Conservation (phyloP, 345 rosid species). For the Linum lewisii region DNA sequence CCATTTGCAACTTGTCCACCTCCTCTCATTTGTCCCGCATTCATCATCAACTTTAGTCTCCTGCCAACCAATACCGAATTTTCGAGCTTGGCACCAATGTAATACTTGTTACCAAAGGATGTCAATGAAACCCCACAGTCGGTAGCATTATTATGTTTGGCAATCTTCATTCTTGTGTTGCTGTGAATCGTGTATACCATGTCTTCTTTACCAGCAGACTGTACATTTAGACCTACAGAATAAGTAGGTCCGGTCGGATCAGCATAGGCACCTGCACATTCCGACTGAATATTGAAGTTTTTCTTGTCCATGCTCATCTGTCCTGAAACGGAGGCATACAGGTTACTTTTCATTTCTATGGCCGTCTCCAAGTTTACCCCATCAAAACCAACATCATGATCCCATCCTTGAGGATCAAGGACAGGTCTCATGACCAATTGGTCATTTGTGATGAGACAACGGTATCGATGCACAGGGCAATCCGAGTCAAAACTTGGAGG, state of each 20-base stretch:
- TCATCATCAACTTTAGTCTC: slow-evolving; percentile 51
- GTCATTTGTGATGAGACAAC: slow-evolving; percentile 44
- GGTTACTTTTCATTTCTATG: slow-evolving; percentile 35
- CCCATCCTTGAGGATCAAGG: slow-evolving; percentile 93
- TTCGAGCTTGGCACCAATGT: slow-evolving; percentile 65
- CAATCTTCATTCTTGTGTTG: slow-evolving; percentile 48
- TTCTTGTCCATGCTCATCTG: slow-evolving; percentile 78
- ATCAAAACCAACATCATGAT: slow-evolving; percentile 87
- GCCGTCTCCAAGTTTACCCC: slow-evolving; percentile 76
- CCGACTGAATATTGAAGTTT: slow-evolving; percentile 63
- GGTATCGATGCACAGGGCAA: slow-evolving; percentile 55
- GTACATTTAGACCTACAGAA: slow-evolving; percentile 63
- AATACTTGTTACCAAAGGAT: slow-evolving; percentile 51
- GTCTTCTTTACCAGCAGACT: slow-evolving; percentile 57
- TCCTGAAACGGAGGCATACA: slow-evolving; percentile 48
- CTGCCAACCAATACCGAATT: slow-evolving; percentile 62
- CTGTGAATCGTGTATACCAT: slow-evolving; percentile 51
- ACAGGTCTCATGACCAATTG: slow-evolving; percentile 71
- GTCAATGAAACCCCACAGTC: slow-evolving; percentile 59
- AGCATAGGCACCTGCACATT: slow-evolving; percentile 51
- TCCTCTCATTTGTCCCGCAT: slow-evolving; percentile 62
- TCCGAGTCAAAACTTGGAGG: slow-evolving; percentile 77
- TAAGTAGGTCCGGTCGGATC: slow-evolving; percentile 42
- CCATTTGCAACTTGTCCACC: slow-evolving; percentile 57
- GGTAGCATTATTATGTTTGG: slow-evolving; percentile 50